Conservation (phyloP, 1,139 yeast genomes). For the Zygosaccharomyces sapae region DNA sequence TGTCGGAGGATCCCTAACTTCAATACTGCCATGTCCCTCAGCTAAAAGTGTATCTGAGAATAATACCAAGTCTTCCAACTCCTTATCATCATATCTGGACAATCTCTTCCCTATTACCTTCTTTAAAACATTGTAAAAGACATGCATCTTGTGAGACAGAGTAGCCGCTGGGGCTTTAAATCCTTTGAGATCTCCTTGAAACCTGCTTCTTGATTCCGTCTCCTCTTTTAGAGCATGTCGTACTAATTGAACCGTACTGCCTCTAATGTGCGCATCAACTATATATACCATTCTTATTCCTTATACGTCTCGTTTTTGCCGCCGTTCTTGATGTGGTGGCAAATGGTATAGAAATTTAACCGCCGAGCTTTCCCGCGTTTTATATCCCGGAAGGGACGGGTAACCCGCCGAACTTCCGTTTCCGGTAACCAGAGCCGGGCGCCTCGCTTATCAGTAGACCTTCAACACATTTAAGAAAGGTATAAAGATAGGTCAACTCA, state of each 20-base stretch:
- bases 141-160: conserved; percentile 5
- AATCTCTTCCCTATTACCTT: conserved; percentile 18
- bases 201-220: conserved; percentile 2
- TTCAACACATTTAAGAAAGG: neutral
- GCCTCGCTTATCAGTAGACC: conserved; percentile 3
- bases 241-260: conserved; percentile 16
- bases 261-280: conserved; percentile 22
- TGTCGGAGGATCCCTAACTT: conserved; percentile 25
- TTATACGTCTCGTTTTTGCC: neutral
- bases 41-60: conserved; percentile 17
- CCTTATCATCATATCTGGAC: conserved; percentile 6
- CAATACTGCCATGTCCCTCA: conserved; percentile 29
- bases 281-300: conserved; percentile 15
- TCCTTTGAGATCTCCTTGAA: neutral
- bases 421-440: conserved; percentile 4
- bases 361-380: conserved; percentile 4
- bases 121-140: conserved; percentile 16
- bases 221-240: conserved; percentile 14
- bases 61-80: conserved; percentile 11
- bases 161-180: conserved; percentile 1
- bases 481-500: conserved; percentile 1
- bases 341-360: neutral
- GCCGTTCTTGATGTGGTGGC: neutral
- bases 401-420: neutral
- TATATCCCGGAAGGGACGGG: neutral